Percentiles rank a stretch among this genome's conserved stretches.
Conservation (phyloP, 2,329 filamentous ascomycete genomes). For the Pestalotiopsis sp. region DNA sequence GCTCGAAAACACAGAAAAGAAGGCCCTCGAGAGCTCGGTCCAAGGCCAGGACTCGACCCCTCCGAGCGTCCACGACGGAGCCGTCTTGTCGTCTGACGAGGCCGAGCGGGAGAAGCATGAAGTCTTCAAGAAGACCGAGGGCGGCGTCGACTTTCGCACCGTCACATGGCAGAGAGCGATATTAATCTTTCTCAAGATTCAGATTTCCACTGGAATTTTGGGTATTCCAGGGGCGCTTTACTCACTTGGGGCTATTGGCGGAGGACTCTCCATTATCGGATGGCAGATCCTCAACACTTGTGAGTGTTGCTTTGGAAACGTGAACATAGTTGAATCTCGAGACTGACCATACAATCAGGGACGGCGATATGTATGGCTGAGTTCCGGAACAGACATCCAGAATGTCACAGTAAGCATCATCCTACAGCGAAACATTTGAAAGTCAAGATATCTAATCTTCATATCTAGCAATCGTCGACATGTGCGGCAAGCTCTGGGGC, state of each 20-base stretch:
- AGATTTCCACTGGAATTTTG: conserved; percentile 27
- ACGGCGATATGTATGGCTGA: conserved; percentile 35
- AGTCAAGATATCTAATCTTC: neutral
- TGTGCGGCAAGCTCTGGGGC: conserved; percentile 59
- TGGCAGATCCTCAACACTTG: conserved; percentile 28
- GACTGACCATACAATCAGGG: conserved; percentile 32
- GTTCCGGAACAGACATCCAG: conserved; percentile 39
- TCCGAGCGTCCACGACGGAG: neutral
- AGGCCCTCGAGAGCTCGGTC: conserved; percentile 2
- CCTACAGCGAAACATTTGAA: neutral
- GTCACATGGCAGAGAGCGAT: conserved; percentile 54
- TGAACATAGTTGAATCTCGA: no score
- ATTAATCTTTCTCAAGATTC: conserved; percentile 54
- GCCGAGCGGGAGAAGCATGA: conserved; percentile 33
- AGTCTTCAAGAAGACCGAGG: conserved; percentile 50
- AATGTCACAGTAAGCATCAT: conserved; percentile 32
- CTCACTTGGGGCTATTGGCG: conserved; percentile 24
- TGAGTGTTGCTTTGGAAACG: conserved; percentile 1
- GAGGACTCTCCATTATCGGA: conserved; percentile 24
- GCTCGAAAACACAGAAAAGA: neutral
- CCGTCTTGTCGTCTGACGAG: conserved; percentile 6
- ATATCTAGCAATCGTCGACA: conserved; percentile 45
- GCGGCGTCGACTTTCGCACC: conserved; percentile 55
- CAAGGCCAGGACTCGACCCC: neutral
- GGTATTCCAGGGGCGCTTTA: conserved; percentile 27